Percentiles rank a stretch among this genome's conserved stretches.
phyloP scores from a whole-genome alignment of 2,329 filamentous ascomycete species.

The Ploettnerulaceae sp. region DNA sequence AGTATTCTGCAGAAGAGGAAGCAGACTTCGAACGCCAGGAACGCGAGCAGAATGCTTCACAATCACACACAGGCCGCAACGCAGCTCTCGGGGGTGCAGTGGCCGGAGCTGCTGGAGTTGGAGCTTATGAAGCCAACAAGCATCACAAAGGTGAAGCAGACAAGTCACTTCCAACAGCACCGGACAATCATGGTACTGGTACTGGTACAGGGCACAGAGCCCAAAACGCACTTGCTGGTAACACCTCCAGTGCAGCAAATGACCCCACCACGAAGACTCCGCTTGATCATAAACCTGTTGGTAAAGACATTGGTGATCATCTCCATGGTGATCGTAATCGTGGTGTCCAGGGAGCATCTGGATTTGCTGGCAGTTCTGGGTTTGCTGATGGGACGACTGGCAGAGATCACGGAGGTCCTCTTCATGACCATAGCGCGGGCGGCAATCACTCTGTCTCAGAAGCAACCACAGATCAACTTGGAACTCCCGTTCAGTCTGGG shows the following conservation, averaged over 20 bases:
- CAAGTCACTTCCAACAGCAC: conserved; percentile 16
- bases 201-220: conserved; percentile 20
- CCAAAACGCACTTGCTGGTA: conserved; percentile 14
- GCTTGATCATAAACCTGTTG: conserved; percentile 15
- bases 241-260: conserved; percentile 14
- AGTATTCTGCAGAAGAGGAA: conserved; percentile 27
- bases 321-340: conserved; percentile 26
- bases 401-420: neutral
- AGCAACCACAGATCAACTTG: conserved; percentile 7
- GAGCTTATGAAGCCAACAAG: conserved; percentile 16
- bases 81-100: conserved; percentile 21
- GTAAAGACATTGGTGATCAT: conserved; percentile 22
- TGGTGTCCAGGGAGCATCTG: conserved; percentile 17
- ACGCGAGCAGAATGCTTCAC: conserved; percentile 22
- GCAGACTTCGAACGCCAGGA: conserved; percentile 28
- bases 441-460: neutral
- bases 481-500: neutral
- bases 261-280: conserved; percentile 9
- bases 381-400: conserved; percentile 11
- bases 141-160: conserved; percentile 14
- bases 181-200: conserved; percentile 15
- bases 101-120: conserved; percentile 13
- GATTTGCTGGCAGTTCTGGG: conserved; percentile 8
- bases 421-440: neutral
- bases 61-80: conserved; percentile 19